phyloP scores from a whole-genome alignment of 345 rosid genomes.

The Chamaenerion angustifolium region DNA sequence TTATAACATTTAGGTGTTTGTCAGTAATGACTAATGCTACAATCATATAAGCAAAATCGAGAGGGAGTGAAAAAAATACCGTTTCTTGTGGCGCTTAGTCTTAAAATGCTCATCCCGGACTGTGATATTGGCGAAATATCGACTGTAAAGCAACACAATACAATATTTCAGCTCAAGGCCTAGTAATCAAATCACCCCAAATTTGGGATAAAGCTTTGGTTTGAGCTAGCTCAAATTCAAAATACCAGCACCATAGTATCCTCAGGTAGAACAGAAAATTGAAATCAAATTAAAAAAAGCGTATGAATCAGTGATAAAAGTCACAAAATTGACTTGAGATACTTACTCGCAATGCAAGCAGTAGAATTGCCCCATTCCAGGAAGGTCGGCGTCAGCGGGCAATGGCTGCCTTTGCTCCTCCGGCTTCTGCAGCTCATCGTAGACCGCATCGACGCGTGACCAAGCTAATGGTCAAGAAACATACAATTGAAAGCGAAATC shows the following conservation, averaged over 20 bases:
- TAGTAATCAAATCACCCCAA: no score
- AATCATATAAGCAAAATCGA: neutral
- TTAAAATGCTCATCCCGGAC: slow-evolving; percentile 80
- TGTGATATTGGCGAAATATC: slow-evolving; percentile 48
- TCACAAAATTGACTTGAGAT: neutral
- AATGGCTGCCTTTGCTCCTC: slow-evolving; percentile 34
- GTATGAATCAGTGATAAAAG: neutral
- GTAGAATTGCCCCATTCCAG: slow-evolving; percentile 97
- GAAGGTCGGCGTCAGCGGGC: slow-evolving; percentile 75
- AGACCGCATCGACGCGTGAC: slow-evolving; percentile 76
- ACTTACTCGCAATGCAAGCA: slow-evolving; percentile 92
- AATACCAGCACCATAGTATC: no score
- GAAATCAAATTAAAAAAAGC: neutral
- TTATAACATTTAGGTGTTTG: neutral
- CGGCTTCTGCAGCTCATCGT: slow-evolving; percentile 60
- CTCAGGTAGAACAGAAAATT: neutral
- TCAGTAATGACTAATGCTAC: no score
- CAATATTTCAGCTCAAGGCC: neutral
- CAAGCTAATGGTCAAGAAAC: slow-evolving; percentile 22
- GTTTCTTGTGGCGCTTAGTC: slow-evolving; percentile 85
- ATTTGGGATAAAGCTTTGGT: no score
- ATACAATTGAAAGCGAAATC: neutral
- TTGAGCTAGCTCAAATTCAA: no score
- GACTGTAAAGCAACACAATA: slow-evolving; percentile 31
- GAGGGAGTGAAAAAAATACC: no score